Conservation (phyloP, 345 rosid species). For the Syzygium aqueum region DNA sequence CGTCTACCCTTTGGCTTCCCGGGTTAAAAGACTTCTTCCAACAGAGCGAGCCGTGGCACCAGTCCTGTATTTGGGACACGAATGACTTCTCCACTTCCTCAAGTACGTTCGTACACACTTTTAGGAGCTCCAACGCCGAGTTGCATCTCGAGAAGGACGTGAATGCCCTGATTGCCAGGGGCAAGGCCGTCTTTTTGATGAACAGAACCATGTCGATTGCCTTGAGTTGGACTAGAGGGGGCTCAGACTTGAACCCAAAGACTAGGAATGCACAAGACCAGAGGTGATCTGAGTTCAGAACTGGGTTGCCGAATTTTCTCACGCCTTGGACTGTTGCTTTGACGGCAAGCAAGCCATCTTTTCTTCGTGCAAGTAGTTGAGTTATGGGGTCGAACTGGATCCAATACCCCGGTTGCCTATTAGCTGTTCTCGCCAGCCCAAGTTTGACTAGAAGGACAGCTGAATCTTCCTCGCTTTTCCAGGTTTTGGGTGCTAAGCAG, state of each 20-base stretch:
- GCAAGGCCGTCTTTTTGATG: slow-evolving; percentile 76
- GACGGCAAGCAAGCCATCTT: slow-evolving; percentile 45
- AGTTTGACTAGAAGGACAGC: slow-evolving; percentile 59
- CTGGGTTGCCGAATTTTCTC: slow-evolving; percentile 42
- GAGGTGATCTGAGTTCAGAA: slow-evolving; percentile 54
- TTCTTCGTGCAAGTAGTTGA: slow-evolving; percentile 50
- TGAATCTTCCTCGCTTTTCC: slow-evolving; percentile 63
- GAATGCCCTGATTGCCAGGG: slow-evolving; percentile 74
- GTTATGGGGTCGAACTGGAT: slow-evolving; percentile 78
- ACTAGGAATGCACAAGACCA: slow-evolving; percentile 94
- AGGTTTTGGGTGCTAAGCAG: slow-evolving; percentile 46
- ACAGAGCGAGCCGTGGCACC: slow-evolving; percentile 76
- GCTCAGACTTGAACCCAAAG: slow-evolving; percentile 82
- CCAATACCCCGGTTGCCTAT: slow-evolving; percentile 55
- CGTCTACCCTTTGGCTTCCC: slow-evolving; percentile 56
- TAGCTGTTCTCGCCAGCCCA: slow-evolving; percentile 60
- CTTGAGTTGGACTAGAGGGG: slow-evolving; percentile 65
- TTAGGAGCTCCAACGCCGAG: slow-evolving; percentile 74
- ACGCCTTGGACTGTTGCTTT: slow-evolving; percentile 60
- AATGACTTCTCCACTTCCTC: slow-evolving; percentile 93
- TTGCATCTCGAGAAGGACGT: slow-evolving; percentile 79
- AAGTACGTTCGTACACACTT: slow-evolving; percentile 78
- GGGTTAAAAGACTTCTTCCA: slow-evolving; percentile 57
- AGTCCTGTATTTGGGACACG: slow-evolving; percentile 77
- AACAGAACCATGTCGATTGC: slow-evolving; percentile 68